These are phyloP conservation scores for Diplotaxis tenuifolia DNA, from an alignment of 345 rosid species.

Conservation along the genomic window DNA sequence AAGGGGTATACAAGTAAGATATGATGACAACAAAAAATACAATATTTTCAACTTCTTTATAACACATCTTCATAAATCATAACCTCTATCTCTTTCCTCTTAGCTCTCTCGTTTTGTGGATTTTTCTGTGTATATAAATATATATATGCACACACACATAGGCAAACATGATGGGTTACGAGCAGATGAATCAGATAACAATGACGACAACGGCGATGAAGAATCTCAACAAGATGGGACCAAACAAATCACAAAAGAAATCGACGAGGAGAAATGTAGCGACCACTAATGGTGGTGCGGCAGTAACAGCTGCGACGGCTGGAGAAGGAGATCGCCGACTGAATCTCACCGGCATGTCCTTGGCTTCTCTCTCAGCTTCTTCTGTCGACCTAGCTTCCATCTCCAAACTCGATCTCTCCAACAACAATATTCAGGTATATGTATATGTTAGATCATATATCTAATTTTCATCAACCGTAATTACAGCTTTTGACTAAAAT, in stretches of 20 bases:
- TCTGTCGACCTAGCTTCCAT: constrained; percentile 56
- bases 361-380: constrained; percentile 59
- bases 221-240: constrained; percentile 12
- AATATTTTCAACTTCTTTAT: constrained; percentile 1
- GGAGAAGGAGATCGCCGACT: constrained; percentile 29
- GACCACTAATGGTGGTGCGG: constrained; percentile 23
- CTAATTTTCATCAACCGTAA: not conserved
- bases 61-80: constrained; percentile 1
- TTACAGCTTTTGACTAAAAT: not conserved
- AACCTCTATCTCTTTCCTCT: not conserved
- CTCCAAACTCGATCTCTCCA: constrained; percentile 74
- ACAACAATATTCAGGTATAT: constrained; percentile 78
- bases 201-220: constrained; percentile 28
- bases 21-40: too few relatives aligned
- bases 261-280: constrained; percentile 18
- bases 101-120: not conserved
- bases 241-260: constrained; percentile 18
- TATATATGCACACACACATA: constrained; percentile 18
- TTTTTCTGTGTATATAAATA: not conserved
- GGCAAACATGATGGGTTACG: constrained; percentile 36
- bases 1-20: not conserved
- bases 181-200: constrained; percentile 39
- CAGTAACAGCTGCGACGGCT: not conserved
- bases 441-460: not conserved
- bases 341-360: constrained; percentile 64